Conservation (phyloP, 2,329 filamentous ascomycete genomes). For the Scedosporium dehoogii region DNA sequence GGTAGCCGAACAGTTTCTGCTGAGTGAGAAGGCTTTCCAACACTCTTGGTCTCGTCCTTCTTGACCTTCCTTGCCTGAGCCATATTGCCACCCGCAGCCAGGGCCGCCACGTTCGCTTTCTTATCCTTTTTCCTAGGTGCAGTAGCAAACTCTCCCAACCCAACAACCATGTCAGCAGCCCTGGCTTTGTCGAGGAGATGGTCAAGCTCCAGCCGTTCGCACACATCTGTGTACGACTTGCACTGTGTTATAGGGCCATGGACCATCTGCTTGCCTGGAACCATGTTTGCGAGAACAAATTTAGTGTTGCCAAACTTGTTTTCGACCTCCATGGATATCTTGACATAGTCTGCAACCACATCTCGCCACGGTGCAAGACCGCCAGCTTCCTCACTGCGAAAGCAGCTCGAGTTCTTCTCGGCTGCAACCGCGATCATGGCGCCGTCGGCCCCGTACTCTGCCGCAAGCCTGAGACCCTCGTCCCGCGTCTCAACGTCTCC, state of each 20-base stretch:
- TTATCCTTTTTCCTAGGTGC: slow-evolving; percentile 19
- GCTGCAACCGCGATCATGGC: slow-evolving; percentile 96
- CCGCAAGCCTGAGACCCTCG: slow-evolving; percentile 59
- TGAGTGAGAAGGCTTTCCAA: background rate
- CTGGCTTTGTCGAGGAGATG: slow-evolving; percentile 54
- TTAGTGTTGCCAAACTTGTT: slow-evolving; percentile 93
- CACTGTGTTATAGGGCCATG: slow-evolving; percentile 52
- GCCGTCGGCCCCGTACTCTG: slow-evolving; percentile 78
- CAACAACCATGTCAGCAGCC: slow-evolving; percentile 54
- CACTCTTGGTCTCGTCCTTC: slow-evolving; percentile 18
- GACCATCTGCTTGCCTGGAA: slow-evolving; percentile 62
- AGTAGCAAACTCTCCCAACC: slow-evolving; percentile 40
- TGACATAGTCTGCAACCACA: slow-evolving; percentile 67
- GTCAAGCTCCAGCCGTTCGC: slow-evolving; percentile 54
- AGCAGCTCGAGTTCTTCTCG: slow-evolving; percentile 84
- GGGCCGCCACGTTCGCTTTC: slow-evolving; percentile 26
- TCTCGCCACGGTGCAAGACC: slow-evolving; percentile 66
- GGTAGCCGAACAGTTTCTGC: background rate
- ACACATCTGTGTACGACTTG: slow-evolving; percentile 63
- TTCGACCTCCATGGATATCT: slow-evolving; percentile 61
- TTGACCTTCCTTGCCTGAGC: slow-evolving; percentile 25
- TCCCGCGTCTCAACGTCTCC: slow-evolving; percentile 75
- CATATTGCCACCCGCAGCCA: slow-evolving; percentile 38
- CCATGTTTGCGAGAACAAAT: slow-evolving; percentile 73
- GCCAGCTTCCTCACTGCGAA: slow-evolving; percentile 59